phyloP scores from a whole-genome alignment of 2,329 filamentous ascomycete species.

The Alternaria sp. region DNA sequence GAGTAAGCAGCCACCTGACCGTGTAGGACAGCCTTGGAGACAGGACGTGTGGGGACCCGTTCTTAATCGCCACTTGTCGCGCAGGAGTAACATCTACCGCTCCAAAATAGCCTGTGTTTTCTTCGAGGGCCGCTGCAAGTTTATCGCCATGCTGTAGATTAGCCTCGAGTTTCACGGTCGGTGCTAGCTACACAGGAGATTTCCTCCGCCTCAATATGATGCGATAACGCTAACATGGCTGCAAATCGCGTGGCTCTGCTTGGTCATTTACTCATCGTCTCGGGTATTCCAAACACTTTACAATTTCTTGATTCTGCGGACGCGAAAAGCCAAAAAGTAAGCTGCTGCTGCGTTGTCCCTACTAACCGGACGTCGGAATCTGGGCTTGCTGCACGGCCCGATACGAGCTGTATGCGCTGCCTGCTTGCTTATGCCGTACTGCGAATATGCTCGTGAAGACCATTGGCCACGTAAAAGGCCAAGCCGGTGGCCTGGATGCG shows the following conservation, averaged over 20 bases:
- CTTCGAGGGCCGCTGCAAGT: background rate
- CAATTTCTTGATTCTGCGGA: background rate
- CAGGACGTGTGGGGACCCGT: background rate
- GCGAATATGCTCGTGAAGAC: background rate
- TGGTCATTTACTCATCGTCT: background rate
- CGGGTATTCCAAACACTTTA: background rate
- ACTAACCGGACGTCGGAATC: background rate
- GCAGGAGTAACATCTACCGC: background rate
- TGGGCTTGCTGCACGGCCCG: background rate
- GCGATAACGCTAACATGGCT: background rate
- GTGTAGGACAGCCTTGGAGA: background rate
- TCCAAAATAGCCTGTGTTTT: background rate
- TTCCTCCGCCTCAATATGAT: background rate
- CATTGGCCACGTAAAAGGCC: background rate
- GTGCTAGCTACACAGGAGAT: background rate
- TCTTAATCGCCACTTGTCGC: background rate
- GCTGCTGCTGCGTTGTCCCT: background rate
- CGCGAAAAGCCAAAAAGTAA: background rate
- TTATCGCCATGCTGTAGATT: conserved; percentile 1
- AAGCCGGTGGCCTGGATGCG: background rate
- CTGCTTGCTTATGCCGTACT: conserved; percentile 4
- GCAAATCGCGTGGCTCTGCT: background rate
- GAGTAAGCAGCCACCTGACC: background rate
- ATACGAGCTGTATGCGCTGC: conserved; percentile 5
- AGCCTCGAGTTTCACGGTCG: background rate